A percentile compares a stretch with the other conserved stretches of the same genome.
Conservation (phyloP, 495 filamentous ascomycete species). For the Astrothelium macrocarpum region DNA sequence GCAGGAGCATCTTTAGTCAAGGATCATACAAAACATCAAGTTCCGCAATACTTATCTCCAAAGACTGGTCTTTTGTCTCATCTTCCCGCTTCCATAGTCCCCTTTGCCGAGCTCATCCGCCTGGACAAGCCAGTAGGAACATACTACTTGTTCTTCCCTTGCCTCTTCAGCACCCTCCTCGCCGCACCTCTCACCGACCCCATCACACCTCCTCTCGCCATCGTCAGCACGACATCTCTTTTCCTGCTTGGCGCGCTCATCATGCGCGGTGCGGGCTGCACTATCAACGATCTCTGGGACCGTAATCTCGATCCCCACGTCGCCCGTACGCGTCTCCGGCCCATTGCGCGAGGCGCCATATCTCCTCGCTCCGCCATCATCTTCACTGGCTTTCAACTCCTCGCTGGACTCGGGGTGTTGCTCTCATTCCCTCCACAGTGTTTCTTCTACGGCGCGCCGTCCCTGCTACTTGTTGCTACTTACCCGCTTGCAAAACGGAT, state of each 20-base stretch:
- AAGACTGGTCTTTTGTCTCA: constrained; percentile 65
- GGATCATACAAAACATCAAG: not conserved
- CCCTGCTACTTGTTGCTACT: constrained; percentile 64
- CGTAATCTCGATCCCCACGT: constrained; percentile 86
- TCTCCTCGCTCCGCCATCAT: constrained; percentile 61
- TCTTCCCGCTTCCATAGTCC: constrained; percentile 68
- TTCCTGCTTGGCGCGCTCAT: constrained; percentile 84
- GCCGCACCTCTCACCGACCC: constrained; percentile 53
- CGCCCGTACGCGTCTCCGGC: constrained; percentile 73
- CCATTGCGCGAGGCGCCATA: constrained; percentile 79
- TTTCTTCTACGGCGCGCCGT: constrained; percentile 81
- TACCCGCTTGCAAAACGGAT: constrained; percentile 92
- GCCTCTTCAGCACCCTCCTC: constrained; percentile 73
- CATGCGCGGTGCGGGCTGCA: constrained; percentile 97
- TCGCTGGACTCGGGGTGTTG: constrained; percentile 72
- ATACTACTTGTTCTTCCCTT: constrained; percentile 93
- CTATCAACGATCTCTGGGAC: constrained; percentile 97
- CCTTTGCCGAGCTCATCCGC: constrained; percentile 86
- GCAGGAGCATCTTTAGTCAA: not conserved
- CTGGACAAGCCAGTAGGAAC: constrained; percentile 92
- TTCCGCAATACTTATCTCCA: constrained; percentile 51
- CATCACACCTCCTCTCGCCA: constrained; percentile 45
- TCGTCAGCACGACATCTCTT: constrained; percentile 56
- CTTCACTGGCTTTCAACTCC: constrained; percentile 74
- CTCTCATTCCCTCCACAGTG: constrained; percentile 79